These are phyloP conservation scores for Penicillium cataractarum DNA, from an alignment of 495 filamentous ascomycete genomes.

Conservation along the genomic window DNA sequence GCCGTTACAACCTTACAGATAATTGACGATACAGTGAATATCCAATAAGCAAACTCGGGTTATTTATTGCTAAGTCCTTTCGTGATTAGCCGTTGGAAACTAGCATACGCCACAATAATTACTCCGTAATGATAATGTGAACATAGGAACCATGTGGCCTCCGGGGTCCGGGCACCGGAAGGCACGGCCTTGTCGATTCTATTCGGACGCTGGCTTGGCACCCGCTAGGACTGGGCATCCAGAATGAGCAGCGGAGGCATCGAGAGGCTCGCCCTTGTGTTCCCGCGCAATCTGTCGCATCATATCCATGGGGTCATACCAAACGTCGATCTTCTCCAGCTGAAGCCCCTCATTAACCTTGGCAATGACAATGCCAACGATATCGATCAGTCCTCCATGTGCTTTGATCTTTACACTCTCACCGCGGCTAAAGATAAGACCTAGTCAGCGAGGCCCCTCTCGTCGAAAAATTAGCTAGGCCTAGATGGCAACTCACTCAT, in stretches of 20 bases:
- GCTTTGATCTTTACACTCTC: slow-evolving; percentile 60
- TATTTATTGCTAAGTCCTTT: no score
- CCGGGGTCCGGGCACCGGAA: not conserved
- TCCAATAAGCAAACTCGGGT: no score
- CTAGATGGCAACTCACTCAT: slow-evolving; percentile 49
- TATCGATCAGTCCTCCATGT: slow-evolving; percentile 38
- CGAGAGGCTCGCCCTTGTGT: not conserved
- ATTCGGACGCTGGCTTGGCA: not conserved
- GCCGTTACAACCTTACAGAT: no score
- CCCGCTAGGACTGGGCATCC: not conserved
- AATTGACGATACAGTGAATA: no score
- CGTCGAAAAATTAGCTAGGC: slow-evolving; percentile 34
- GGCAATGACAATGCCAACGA: slow-evolving; percentile 60
- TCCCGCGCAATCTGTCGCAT: slow-evolving; percentile 59
- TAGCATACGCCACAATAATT: no score
- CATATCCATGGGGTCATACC: slow-evolving; percentile 67
- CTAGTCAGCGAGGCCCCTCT: not conserved
- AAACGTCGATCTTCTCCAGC: slow-evolving; percentile 60
- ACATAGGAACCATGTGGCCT: not conserved
- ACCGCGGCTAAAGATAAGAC: slow-evolving; percentile 32
- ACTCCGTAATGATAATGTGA: not conserved
- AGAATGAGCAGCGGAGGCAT: not conserved
- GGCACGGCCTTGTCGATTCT: not conserved
- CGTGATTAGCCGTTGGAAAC: no score
- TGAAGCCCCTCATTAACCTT: slow-evolving; percentile 61